phyloP scores from a whole-genome alignment of 2,329 filamentous ascomycete species.

The Coniochaeta sp. region DNA sequence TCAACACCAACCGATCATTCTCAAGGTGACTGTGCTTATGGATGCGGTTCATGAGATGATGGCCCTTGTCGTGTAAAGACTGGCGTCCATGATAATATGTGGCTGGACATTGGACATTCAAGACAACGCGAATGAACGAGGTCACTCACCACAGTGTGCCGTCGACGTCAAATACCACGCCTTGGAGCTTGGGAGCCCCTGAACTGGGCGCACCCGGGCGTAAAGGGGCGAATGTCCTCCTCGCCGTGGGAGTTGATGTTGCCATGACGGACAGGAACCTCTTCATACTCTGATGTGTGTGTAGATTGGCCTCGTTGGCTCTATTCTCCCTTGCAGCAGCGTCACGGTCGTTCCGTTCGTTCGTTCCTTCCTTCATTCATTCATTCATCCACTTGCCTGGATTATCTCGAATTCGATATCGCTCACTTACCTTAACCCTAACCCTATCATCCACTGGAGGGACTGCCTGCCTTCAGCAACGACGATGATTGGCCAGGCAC shows the following conservation, averaged over 20 bases:
- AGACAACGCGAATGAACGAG: too few species aligned
- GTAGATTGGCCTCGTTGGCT: background rate
- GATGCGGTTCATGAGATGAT: too few species aligned
- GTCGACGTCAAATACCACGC: slow-evolving; percentile 85
- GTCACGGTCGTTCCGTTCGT: background rate
- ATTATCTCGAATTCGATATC: background rate
- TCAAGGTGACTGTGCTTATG: too few species aligned
- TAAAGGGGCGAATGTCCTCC: slow-evolving; percentile 1
- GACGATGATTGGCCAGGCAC: background rate
- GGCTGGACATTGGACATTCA: too few species aligned
- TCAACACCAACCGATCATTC: too few species aligned
- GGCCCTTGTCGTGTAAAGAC: too few species aligned
- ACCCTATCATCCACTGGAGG: background rate
- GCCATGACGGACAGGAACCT: slow-evolving; percentile 1
- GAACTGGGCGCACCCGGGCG: slow-evolving; percentile 2
- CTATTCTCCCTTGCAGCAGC: background rate
- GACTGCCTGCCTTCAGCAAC: background rate
- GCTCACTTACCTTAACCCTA: too few species aligned
- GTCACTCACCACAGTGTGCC: slow-evolving; percentile 88
- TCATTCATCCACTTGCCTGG: background rate
- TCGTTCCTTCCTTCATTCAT: too few species aligned
- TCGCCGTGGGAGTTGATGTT: background rate
- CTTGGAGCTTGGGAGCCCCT: slow-evolving; percentile 40
- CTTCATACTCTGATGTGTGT: background rate
- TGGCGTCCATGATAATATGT: too few species aligned